A percentile compares a stretch with the other conserved stretches of the same genome.
Conservation (phyloP, 2,329 filamentous ascomycete genomes). For the Raffaelea deltoideospora region DNA sequence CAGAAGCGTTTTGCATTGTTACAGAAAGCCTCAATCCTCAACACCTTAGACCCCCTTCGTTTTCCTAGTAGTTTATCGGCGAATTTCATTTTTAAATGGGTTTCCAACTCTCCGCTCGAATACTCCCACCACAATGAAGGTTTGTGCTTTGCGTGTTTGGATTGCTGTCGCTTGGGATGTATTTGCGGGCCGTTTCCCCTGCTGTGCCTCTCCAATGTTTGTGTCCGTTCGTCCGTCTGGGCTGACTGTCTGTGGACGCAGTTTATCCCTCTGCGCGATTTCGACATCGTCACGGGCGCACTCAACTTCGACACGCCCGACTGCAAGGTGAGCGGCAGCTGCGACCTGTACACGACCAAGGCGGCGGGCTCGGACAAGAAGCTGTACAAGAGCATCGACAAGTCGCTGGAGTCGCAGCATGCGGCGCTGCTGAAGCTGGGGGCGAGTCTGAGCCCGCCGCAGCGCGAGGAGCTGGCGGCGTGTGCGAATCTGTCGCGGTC, state of each 20-base stretch:
- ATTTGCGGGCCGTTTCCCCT: too few relatives aligned
- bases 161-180: too few relatives aligned
- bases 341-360: conserved; percentile 95
- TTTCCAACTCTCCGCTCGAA: too few relatives aligned
- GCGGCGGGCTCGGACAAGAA: conserved; percentile 93
- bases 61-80: too few relatives aligned
- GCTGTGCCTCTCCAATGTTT: too few relatives aligned
- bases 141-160: too few relatives aligned
- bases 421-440: conserved; percentile 75
- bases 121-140: too few relatives aligned
- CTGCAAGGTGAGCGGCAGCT: conserved; percentile 81
- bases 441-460: conserved; percentile 72
- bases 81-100: too few relatives aligned
- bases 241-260: conserved; percentile 20
- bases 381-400: conserved; percentile 88
- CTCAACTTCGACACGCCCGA: conserved; percentile 94
- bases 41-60: too few relatives aligned
- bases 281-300: conserved; percentile 81
- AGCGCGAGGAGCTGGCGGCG: conserved; percentile 53
- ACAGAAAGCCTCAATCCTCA: too few relatives aligned
- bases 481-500: conserved; percentile 66
- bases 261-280: conserved; percentile 84
- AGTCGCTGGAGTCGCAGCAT: conserved; percentile 81
- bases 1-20: too few relatives aligned
- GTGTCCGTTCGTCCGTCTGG: background rate